phyloP scores from a whole-genome alignment of 73 alveolate species.

The Paramecium biaurelia region DNA sequence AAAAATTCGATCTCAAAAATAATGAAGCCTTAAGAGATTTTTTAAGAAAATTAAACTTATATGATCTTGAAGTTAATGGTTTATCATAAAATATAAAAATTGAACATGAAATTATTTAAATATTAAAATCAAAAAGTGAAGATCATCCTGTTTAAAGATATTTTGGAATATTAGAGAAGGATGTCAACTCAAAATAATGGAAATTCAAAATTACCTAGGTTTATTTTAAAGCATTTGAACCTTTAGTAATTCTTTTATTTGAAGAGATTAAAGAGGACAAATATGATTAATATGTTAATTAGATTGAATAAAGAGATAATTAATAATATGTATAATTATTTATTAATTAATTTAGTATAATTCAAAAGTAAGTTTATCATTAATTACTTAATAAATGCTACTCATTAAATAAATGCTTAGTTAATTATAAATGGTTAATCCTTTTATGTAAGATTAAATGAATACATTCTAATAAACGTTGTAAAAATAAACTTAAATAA shows the following conservation, averaged over 20 bases:
- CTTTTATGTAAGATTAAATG: neutral
- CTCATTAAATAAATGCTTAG: neutral
- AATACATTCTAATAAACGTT: neutral
- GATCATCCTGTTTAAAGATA: neutral
- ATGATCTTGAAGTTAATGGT: neutral
- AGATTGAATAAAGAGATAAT: neutral
- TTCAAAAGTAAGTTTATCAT: neutral
- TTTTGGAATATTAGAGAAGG: neutral
- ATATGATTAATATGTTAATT: neutral
- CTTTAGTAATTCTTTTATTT: constrained; percentile 1
- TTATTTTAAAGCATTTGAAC: constrained; percentile 30
- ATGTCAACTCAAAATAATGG: neutral
- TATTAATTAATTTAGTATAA: neutral
- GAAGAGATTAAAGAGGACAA: constrained; percentile 19
- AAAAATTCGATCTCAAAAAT: neutral
- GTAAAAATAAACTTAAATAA: neutral
- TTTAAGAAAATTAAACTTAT: neutral
- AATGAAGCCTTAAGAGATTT: constrained; percentile 11
- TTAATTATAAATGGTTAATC: neutral
- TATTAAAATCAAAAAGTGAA: neutral
- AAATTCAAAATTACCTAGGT: neutral
- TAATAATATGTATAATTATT: neutral
- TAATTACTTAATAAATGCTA: neutral
- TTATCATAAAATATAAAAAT: neutral
- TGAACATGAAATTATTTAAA: neutral